A percentile compares a stretch with the other conserved stretches of the same genome.
Evolutionary conservation across 2,329 filamentous ascomycete genomes (phyloP).

Genomic region (Nothophaeocryptopus gaeumannii): DNA sequence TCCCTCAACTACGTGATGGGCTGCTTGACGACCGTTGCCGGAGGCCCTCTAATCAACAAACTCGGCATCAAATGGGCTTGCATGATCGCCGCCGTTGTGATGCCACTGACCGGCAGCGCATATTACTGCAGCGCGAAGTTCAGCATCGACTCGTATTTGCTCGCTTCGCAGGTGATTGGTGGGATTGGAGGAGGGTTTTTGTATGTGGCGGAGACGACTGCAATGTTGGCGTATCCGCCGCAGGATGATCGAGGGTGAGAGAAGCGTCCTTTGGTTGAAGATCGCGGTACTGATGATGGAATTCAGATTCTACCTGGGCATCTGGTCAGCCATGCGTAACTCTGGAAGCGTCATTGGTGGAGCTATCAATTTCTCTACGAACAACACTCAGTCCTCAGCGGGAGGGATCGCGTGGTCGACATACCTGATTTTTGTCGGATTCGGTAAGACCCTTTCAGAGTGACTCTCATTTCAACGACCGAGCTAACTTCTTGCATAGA

Average conservation of each 20-base stretch:
- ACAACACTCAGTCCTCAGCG: slow-evolving; percentile 21
- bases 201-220: slow-evolving; percentile 38
- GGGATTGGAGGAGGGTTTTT: slow-evolving; percentile 23
- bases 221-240: slow-evolving; percentile 39
- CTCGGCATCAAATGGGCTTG: slow-evolving; percentile 40
- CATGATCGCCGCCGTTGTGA: slow-evolving; percentile 36
- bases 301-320: slow-evolving; percentile 12
- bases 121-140: slow-evolving; percentile 37
- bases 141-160: slow-evolving; percentile 33
- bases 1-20: slow-evolving; percentile 25
- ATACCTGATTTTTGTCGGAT: slow-evolving; percentile 34
- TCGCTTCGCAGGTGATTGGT: slow-evolving; percentile 32
- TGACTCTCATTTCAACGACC: neutral
- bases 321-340: slow-evolving; percentile 38
- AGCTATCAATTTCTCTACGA: slow-evolving; percentile 36
- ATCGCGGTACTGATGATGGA: neutral
- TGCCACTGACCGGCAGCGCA: slow-evolving; percentile 37
- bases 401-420: slow-evolving; percentile 35
- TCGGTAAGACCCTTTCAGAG: slow-evolving; percentile 18
- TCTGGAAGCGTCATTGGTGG: slow-evolving; percentile 36
- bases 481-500: slow-evolving; percentile 5
- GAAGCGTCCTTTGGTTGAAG: slow-evolving; percentile 13
- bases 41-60: slow-evolving; percentile 41
- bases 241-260: slow-evolving; percentile 37
- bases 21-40: slow-evolving; percentile 27